Evolutionary conservation across 2,329 filamentous ascomycete genomes (phyloP).

Genomic region (Colletotrichum scovillei): DNA sequence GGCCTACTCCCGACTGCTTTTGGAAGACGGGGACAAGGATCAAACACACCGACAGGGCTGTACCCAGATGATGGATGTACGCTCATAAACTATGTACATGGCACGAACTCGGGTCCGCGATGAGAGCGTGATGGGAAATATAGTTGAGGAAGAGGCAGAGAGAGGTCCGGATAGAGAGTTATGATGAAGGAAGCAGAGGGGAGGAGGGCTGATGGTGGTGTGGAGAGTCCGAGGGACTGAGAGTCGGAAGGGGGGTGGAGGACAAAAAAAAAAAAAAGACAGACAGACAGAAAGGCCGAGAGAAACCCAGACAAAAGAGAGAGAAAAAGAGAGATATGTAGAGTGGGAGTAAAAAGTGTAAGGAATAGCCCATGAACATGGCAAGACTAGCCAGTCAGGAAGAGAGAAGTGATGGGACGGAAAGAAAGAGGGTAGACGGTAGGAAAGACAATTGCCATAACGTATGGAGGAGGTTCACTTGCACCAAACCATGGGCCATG

Average conservation of each 20-base stretch:
- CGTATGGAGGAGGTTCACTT: slow-evolving; percentile 11
- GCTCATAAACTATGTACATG: slow-evolving; percentile 32
- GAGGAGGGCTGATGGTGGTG: slow-evolving; percentile 31
- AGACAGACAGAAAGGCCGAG: not conserved
- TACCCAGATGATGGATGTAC: slow-evolving; percentile 38
- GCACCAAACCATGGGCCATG: slow-evolving; percentile 6
- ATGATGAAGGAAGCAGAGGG: slow-evolving; percentile 17
- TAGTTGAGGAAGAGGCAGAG: slow-evolving; percentile 26
- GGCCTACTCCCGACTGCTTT: slow-evolving; percentile 43
- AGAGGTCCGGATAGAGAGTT: slow-evolving; percentile 22
- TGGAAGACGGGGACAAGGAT: slow-evolving; percentile 45
- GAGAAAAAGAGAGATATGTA: not conserved
- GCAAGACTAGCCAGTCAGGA: slow-evolving; percentile 8
- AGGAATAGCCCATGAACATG: slow-evolving; percentile 23
- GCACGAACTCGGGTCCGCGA: slow-evolving; percentile 28
- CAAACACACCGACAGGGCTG: slow-evolving; percentile 41
- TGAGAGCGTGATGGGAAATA: slow-evolving; percentile 16
- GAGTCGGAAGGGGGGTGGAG: slow-evolving; percentile 8
- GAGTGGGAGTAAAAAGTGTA: slow-evolving; percentile 11
- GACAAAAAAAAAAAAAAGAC: not conserved
- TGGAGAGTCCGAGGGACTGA: slow-evolving; percentile 35
- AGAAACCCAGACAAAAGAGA: no score
- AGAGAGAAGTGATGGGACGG: slow-evolving; percentile 25
- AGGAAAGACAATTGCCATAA: slow-evolving; percentile 5
- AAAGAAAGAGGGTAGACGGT: slow-evolving; percentile 21